Base-by-base conservation (phyloP, 208 protist genomes). In the Acanthamoeba healyi region DNA sequence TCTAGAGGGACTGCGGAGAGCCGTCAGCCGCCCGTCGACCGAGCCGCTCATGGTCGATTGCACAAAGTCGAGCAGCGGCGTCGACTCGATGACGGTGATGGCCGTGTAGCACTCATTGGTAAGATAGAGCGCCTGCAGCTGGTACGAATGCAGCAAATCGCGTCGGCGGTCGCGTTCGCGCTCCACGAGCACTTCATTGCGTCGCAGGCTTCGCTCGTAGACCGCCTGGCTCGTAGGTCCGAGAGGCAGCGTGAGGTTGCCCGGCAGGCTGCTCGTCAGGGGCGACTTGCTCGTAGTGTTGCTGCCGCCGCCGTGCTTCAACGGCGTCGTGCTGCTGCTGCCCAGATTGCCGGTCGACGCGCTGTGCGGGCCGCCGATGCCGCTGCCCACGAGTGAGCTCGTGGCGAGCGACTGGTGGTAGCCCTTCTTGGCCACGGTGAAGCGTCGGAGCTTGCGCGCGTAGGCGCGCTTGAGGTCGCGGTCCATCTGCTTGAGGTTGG, bases 71-170 rank as follows among this genome's bases (percentile, higher is more conserved):
- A 84, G 46, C 44, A 84, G 19, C 74, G 74, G 74, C 17, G 22
- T 12, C 74, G 34, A 63, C 24, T 91, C 84, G 84, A 91, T 63
- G 17, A 72, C 36, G 17, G 84, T 74, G 84, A 91, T 91, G 14
- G 84, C 61, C 24, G 36, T 65, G 61, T 91, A 91, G 54, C 84
- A 91, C 42, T 91, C 84, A 34, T 91, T 91, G 84, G 84, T 72
- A 10, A 91, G 61, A 17, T 74, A 65, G 2, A 91, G 61, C 22
- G 84, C 84, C 42, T 72, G 51, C 4, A 91, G 84, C 84, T 91
- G 84, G 36, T 54, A 91, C n/a, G 74, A 84, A 44, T 84, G 29
- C 26, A 84, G 44, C 46, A 84, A 26, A 4, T 84, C 74, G 44
- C 74, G 74, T 29, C 74, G 38, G 5, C 38, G 38, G 74, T 84